Evolutionary conservation across 2,329 filamentous ascomycete species (phyloP).

Genomic region (Neopestalotiopsis rosae): DNA sequence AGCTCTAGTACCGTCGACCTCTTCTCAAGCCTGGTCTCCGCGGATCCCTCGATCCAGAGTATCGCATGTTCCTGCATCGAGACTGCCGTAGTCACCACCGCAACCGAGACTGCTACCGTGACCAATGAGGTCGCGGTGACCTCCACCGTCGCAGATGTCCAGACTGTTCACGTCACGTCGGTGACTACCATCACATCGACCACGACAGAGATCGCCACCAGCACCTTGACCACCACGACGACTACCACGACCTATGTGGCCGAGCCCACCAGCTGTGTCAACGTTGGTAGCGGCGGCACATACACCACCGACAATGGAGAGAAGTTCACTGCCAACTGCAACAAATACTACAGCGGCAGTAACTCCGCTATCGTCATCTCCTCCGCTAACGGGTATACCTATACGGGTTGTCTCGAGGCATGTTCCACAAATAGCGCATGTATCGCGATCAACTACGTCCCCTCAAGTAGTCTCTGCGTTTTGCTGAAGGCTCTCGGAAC

Average conservation of each 20-base stretch:
- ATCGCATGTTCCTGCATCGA: neutral
- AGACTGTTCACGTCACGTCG: neutral
- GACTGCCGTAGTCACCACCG: neutral
- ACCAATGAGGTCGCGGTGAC: neutral
- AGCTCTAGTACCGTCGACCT: neutral
- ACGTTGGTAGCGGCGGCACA: neutral
- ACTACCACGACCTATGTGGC: neutral
- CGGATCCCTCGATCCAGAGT: neutral
- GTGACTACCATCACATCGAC: neutral
- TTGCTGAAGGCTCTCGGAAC: neutral
- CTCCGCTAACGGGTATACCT: neutral
- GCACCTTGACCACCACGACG: neutral
- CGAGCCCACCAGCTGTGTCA: neutral
- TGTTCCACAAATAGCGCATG: neutral
- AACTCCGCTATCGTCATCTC: neutral
- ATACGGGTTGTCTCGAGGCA: neutral
- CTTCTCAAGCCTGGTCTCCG: neutral
- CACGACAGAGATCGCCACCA: neutral
- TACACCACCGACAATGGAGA: neutral
- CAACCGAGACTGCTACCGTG: neutral
- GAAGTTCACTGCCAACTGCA: neutral
- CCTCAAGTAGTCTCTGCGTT: neutral
- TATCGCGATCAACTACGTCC: neutral
- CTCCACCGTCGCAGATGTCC: neutral
- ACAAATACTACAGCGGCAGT: neutral